phyloP scores from a whole-genome alignment of 768 basidiomycete species.

The Boletus bicolor region DNA sequence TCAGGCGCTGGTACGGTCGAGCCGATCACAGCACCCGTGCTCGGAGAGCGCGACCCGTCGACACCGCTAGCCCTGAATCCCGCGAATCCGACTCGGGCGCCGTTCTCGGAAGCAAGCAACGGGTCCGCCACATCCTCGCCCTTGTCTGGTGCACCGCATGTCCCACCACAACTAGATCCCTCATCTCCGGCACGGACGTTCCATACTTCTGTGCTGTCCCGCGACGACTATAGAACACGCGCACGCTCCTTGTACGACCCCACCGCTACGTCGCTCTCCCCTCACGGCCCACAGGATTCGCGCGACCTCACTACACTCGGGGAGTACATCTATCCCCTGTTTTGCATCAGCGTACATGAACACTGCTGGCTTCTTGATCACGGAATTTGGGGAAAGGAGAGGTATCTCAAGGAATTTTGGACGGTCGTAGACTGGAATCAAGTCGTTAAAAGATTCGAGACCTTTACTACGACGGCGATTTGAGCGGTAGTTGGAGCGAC shows the following conservation, averaged over 20 bases:
- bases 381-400: constrained; percentile 89
- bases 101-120: constrained; percentile 27
- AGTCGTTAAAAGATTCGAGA: constrained; percentile 38
- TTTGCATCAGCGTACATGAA: constrained; percentile 77
- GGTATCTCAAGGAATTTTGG: constrained; percentile 84
- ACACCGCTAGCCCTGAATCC: background rate
- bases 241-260: constrained; percentile 31
- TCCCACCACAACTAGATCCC: constrained; percentile 29
- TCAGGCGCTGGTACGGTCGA: constrained; percentile 42
- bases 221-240: constrained; percentile 3
- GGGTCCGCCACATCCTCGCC: constrained; percentile 39
- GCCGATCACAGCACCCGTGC: constrained; percentile 24
- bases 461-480: constrained; percentile 15
- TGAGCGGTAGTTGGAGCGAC: constrained; percentile 7
- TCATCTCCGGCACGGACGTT: constrained; percentile 30
- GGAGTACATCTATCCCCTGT: constrained; percentile 64
- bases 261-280: background rate
- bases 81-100: constrained; percentile 16
- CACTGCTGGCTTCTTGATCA: constrained; percentile 88
- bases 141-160: constrained; percentile 39
- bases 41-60: constrained; percentile 24
- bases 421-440: constrained; percentile 73
- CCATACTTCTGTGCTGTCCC: constrained; percentile 22
- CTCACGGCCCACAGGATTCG: constrained; percentile 15
- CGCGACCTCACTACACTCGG: constrained; percentile 38